Conservation (phyloP, 2,329 filamentous ascomycete genomes). For the Colletotrichum endophyticum region DNA sequence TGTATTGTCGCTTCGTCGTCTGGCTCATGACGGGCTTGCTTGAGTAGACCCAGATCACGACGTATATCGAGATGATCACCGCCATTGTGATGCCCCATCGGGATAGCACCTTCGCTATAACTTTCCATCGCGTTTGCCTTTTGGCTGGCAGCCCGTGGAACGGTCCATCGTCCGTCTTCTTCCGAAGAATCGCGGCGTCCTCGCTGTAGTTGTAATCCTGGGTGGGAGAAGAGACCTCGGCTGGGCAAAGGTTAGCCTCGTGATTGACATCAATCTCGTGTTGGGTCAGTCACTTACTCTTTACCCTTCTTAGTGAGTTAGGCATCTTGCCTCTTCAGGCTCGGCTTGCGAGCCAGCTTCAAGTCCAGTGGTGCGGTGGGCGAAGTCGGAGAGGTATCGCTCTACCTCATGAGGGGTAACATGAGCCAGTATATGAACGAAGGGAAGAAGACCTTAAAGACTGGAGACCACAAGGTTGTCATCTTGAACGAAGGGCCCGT, state of each 20-base stretch:
- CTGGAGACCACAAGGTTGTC: not conserved
- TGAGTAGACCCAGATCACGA: constrained; percentile 32
- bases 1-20: constrained; percentile 43
- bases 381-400: not conserved
- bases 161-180: not conserved
- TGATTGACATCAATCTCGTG: not conserved
- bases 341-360: not conserved
- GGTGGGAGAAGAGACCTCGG: not conserved
- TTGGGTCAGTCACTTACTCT: not conserved
- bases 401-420: not conserved
- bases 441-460: not conserved
- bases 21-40: constrained; percentile 32
- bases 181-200: constrained; percentile 1
- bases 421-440: not conserved
- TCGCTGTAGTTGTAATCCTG: not conserved
- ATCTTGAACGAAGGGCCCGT: not conserved
- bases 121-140: not conserved
- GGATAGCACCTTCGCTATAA: not conserved
- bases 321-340: not conserved
- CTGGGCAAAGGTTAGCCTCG: not conserved
- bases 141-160: constrained; percentile 1
- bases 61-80: constrained; percentile 32
- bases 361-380: not conserved
- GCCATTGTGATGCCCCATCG: constrained; percentile 32
- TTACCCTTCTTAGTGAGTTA: not conserved